Conservation (phyloP, 2,329 filamentous ascomycete species). For the Falciphora oryzae region DNA sequence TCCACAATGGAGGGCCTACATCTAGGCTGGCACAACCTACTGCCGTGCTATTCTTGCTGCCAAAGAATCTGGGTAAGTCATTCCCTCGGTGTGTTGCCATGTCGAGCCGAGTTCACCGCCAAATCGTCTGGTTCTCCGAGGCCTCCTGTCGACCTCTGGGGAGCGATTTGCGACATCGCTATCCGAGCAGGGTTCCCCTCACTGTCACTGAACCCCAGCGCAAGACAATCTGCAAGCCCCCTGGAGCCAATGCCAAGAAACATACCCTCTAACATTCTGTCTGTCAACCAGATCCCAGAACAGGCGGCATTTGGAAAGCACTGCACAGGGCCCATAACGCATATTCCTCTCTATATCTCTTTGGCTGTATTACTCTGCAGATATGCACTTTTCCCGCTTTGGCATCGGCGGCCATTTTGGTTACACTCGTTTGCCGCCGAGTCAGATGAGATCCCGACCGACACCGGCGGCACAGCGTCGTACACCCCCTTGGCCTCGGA, state of each 20-base stretch:
- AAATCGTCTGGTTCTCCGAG: not conserved
- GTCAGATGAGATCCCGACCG: constrained; percentile 11
- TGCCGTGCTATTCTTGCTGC: constrained; percentile 28
- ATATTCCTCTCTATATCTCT: constrained; percentile 25
- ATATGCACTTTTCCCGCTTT: constrained; percentile 25
- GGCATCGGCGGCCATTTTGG: constrained; percentile 28
- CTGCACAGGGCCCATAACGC: constrained; percentile 26
- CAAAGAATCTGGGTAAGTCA: constrained; percentile 25
- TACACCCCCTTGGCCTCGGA: not conserved
- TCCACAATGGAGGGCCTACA: not conserved
- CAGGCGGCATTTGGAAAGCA: constrained; percentile 24
- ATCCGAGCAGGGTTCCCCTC: not conserved
- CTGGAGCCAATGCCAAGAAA: not conserved
- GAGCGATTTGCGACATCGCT: not conserved
- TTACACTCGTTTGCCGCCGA: constrained; percentile 28
- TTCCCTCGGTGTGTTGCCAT: not conserved
- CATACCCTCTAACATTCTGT: not conserved
- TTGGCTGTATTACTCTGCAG: constrained; percentile 24
- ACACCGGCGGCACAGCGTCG: not conserved
- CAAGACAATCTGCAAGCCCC: no score
- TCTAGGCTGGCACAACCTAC: not conserved
- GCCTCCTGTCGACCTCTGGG: not conserved
- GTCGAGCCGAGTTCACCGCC: not conserved
- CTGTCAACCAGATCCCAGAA: constrained; percentile 22
- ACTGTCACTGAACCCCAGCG: not conserved